Evolutionary conservation across 371 early-diverging fungal genomes (phyloP).

Genomic region (Zopfochytrium polystomum): DNA sequence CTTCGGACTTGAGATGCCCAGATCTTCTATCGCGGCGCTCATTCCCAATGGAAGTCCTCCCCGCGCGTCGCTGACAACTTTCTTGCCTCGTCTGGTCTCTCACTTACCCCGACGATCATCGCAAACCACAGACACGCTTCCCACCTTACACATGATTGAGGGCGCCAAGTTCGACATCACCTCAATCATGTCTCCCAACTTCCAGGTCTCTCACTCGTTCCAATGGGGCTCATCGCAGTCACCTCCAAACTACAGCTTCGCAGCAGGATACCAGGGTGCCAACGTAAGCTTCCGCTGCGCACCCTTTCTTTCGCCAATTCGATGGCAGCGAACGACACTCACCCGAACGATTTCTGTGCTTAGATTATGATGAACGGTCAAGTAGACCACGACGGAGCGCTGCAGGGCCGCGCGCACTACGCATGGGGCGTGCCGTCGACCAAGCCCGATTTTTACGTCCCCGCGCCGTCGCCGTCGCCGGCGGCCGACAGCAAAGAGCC

Average conservation of each 20-base stretch:
- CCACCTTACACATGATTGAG: constrained; percentile 83
- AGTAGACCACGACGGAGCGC: constrained; percentile 82
- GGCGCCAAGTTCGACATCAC: constrained; percentile 92
- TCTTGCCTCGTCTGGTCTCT: background rate
- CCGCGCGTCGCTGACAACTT: background rate
- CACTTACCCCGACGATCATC: constrained; percentile 5
- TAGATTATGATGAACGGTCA: constrained; percentile 76
- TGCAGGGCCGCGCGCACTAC: constrained; percentile 71
- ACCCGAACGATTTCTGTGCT: background rate
- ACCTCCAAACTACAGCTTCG: constrained; percentile 89
- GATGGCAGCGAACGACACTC: background rate
- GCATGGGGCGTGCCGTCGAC: constrained; percentile 43
- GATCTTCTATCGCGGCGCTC: background rate
- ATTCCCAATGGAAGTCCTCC: background rate
- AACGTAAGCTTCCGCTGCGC: constrained; percentile 16
- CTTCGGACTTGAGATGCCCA: background rate
- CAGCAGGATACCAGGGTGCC: constrained; percentile 64
- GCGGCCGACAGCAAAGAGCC: constrained; percentile 8
- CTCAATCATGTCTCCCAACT: constrained; percentile 84
- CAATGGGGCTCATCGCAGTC: constrained; percentile 73
- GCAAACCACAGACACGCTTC: constrained; percentile 62
- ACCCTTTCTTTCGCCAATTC: background rate
- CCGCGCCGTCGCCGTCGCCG: constrained; percentile 3
- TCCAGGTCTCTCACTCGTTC: constrained; percentile 92
- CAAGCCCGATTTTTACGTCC: background rate